These are phyloP conservation scores for Dorcoceras hygrometricum DNA, from an alignment of 257 asterid species.

Conservation along the genomic window DNA sequence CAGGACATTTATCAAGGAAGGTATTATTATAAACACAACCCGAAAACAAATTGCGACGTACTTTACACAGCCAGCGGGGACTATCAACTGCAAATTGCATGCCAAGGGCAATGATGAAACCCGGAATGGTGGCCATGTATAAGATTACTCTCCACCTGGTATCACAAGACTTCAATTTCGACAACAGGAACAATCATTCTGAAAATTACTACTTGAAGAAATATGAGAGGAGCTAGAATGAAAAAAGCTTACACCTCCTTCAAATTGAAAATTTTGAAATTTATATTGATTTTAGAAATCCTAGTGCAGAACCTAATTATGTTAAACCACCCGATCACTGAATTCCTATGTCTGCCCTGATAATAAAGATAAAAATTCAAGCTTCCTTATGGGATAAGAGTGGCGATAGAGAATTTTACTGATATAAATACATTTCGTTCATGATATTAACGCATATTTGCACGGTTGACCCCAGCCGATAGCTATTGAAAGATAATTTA, in stretches of 20 bases:
- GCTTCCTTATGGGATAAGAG: no score
- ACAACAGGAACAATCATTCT: conserved; percentile 1
- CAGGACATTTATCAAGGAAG: conserved; percentile 1
- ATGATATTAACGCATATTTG: no score
- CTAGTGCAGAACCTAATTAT: no score
- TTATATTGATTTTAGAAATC: no score
- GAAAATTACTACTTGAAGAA: background rate
- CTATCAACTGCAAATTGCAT: conserved; percentile 88
- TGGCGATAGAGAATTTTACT: background rate
- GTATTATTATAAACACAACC: conserved; percentile 8
- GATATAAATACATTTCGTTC: background rate
- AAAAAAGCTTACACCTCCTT: background rate
- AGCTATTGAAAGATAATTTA: background rate
- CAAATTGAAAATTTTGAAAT: background rate
- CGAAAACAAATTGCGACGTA: conserved; percentile 28
- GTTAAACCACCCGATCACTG: background rate
- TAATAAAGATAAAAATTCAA: background rate
- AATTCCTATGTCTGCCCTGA: background rate
- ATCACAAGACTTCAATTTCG: conserved; percentile 16
- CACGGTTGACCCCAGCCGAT: background rate
- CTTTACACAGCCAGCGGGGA: conserved; percentile 96
- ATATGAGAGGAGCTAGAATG: background rate
- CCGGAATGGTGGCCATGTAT: conserved; percentile 67
- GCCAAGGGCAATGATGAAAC: conserved; percentile 65
- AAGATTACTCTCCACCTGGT: conserved; percentile 84